A percentile compares a stretch with the other conserved stretches of the same genome.
These are phyloP conservation scores for Phaeotremella skinneri DNA, from an alignment of 768 basidiomycete genomes.

Conservation along the genomic window DNA sequence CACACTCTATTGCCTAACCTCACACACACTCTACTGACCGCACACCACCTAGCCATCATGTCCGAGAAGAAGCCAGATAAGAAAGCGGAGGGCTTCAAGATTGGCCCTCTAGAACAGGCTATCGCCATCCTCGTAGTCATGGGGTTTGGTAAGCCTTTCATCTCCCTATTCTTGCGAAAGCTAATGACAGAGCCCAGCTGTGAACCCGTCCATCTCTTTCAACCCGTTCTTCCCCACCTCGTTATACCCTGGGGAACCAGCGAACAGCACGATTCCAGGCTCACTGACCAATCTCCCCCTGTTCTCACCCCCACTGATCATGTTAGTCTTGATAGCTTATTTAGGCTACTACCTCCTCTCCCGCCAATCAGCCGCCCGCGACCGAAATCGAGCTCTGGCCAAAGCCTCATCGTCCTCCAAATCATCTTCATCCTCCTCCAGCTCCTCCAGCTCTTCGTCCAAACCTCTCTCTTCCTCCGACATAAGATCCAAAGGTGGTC, in stretches of 20 bases:
- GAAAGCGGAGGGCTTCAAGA: slow-evolving; percentile 31
- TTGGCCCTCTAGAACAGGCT: slow-evolving; percentile 48
- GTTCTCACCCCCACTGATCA: slow-evolving; percentile 43
- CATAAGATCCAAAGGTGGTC: slow-evolving; percentile 23
- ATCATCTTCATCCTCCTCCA: slow-evolving; percentile 21
- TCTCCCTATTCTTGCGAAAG: not conserved
- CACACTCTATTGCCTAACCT: not conserved
- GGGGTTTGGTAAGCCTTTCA: slow-evolving; percentile 32
- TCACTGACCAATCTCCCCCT: slow-evolving; percentile 30
- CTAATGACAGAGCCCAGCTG: slow-evolving; percentile 8
- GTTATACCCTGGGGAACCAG: not conserved
- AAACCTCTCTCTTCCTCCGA: slow-evolving; percentile 32
- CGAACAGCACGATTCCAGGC: slow-evolving; percentile 7
- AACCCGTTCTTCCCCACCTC: slow-evolving; percentile 4
- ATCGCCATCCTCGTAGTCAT: slow-evolving; percentile 42
- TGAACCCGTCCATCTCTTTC: slow-evolving; percentile 17
- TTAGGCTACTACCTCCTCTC: slow-evolving; percentile 44
- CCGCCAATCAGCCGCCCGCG: slow-evolving; percentile 41
- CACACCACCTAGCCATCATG: slow-evolving; percentile 9
- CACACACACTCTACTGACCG: not conserved
- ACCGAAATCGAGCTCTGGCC: slow-evolving; percentile 26
- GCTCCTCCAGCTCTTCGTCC: slow-evolving; percentile 2
- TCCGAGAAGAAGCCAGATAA: slow-evolving; percentile 20
- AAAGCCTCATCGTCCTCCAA: slow-evolving; percentile 26
- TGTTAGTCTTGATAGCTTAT: slow-evolving; percentile 47